These are phyloP conservation scores for Tetragonia tetragonoides DNA, from an alignment of 148 eudicot genomes.

Conservation along the genomic window DNA sequence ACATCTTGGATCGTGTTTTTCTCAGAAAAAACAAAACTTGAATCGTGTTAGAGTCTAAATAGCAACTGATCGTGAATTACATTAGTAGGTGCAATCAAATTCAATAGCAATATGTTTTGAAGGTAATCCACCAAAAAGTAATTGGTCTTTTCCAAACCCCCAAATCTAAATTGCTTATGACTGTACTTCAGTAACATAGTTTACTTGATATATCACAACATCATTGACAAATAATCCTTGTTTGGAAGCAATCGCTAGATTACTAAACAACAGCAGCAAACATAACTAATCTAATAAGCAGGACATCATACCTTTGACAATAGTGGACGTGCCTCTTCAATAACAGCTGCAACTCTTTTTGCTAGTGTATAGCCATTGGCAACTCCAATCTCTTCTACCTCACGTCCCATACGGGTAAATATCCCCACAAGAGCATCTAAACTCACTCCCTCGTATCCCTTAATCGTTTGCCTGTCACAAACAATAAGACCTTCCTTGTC, in stretches of 20 bases:
- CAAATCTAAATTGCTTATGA: too few relatives aligned
- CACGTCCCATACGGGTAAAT: slow-evolving; percentile 91
- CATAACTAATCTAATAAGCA: slow-evolving; percentile 22
- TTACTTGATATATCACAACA: too few relatives aligned
- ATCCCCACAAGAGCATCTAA: slow-evolving; percentile 93
- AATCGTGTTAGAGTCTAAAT: too few relatives aligned
- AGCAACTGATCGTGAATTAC: too few relatives aligned
- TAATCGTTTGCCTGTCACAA: slow-evolving; percentile 84
- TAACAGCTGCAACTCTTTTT: slow-evolving; percentile 58
- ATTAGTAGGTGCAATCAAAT: too few relatives aligned
- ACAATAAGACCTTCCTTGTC: slow-evolving; percentile 77
- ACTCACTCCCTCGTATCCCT: slow-evolving; percentile 87
- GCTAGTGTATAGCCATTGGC: slow-evolving; percentile 65
- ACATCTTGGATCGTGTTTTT: background rate
- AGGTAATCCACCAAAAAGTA: too few relatives aligned
- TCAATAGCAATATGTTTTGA: too few relatives aligned
- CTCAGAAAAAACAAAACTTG: too few relatives aligned
- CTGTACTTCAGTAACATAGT: too few relatives aligned
- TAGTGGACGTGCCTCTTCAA: slow-evolving; percentile 85
- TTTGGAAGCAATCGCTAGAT: background rate
- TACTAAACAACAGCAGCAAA: background rate
- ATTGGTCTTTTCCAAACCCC: too few relatives aligned
- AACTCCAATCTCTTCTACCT: slow-evolving; percentile 81
- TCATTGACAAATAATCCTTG: too few relatives aligned
- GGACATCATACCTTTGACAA: slow-evolving; percentile 65